phyloP scores from a whole-genome alignment of 2,329 filamentous ascomycete genomes.

The Apiospora hydei region DNA sequence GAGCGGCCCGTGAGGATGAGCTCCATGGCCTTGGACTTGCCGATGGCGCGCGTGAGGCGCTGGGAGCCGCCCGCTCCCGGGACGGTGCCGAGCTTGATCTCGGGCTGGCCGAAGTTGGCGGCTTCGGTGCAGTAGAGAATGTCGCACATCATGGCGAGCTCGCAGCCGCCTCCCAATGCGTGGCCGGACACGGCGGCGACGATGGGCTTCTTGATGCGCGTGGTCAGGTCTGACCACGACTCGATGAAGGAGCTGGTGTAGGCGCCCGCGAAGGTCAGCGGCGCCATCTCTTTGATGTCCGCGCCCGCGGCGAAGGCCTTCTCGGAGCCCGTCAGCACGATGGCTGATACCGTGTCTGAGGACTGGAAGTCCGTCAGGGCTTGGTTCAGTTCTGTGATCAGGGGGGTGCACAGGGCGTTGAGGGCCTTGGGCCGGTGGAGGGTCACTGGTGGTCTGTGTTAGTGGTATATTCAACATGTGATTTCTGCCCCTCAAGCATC shows the following conservation, averaged over 20 bases:
- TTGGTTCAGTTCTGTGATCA: slow-evolving; percentile 88
- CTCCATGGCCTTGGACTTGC: slow-evolving; percentile 90
- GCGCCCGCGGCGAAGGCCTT: slow-evolving; percentile 95
- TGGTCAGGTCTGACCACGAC: slow-evolving; percentile 87
- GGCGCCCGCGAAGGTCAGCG: slow-evolving; percentile 85
- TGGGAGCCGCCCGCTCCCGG: slow-evolving; percentile 93
- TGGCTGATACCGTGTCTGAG: slow-evolving; percentile 73
- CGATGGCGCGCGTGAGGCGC: slow-evolving; percentile 81
- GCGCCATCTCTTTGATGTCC: slow-evolving; percentile 99
- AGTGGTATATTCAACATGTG: slow-evolving; percentile 24
- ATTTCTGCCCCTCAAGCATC: neutral
- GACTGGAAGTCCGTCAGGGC: slow-evolving; percentile 75
- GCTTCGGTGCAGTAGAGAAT: slow-evolving; percentile 86
- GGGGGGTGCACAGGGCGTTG: slow-evolving; percentile 89
- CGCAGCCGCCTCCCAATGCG: slow-evolving; percentile 92
- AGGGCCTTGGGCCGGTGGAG: slow-evolving; percentile 94
- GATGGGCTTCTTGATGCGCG: slow-evolving; percentile 88
- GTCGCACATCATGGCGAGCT: slow-evolving; percentile 97
- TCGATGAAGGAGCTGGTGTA: slow-evolving; percentile 95
- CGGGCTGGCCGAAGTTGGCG: slow-evolving; percentile 94
- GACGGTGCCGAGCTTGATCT: slow-evolving; percentile 93
- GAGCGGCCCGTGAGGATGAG: slow-evolving; percentile 85
- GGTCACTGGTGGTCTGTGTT: slow-evolving; percentile 67
- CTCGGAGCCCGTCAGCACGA: slow-evolving; percentile 86
- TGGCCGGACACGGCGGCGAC: slow-evolving; percentile 95